A percentile compares a stretch with the other conserved stretches of the same genome.
Conservation (phyloP, 2,329 filamentous ascomycete genomes). For the Colletotrichum higginsianum region DNA sequence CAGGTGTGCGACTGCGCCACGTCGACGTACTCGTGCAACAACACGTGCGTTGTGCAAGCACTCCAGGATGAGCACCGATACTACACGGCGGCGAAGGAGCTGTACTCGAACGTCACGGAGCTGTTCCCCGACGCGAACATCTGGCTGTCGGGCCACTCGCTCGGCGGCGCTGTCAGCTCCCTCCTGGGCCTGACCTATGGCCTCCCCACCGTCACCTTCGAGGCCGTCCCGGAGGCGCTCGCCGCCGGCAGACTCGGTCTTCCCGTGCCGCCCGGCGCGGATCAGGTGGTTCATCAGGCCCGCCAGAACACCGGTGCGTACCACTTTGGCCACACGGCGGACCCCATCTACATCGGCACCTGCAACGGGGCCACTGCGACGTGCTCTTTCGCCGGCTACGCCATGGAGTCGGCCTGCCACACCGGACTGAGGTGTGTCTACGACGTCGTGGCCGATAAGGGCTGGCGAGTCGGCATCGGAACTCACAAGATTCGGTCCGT, state of each 20-base stretch:
- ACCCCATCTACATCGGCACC: slow-evolving; percentile 93
- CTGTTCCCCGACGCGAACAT: slow-evolving; percentile 88
- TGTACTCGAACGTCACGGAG: slow-evolving; percentile 93
- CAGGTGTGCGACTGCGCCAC: slow-evolving; percentile 95
- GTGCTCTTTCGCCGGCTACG: slow-evolving; percentile 93
- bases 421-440: slow-evolving; percentile 90
- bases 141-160: slow-evolving; percentile 93
- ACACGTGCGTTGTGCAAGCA: slow-evolving; percentile 85
- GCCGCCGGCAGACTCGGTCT: slow-evolving; percentile 88
- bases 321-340: slow-evolving; percentile 96
- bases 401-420: slow-evolving; percentile 93
- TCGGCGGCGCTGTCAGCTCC: slow-evolving; percentile 91
- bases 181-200: slow-evolving; percentile 93
- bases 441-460: slow-evolving; percentile 91
- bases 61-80: slow-evolving; percentile 89
- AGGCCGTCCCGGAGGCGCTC: slow-evolving; percentile 92
- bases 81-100: slow-evolving; percentile 88
- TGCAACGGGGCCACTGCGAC: slow-evolving; percentile 92
- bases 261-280: slow-evolving; percentile 84
- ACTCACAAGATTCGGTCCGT: slow-evolving; percentile 93
- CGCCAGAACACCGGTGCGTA: slow-evolving; percentile 82
- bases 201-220: slow-evolving; percentile 90
- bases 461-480: slow-evolving; percentile 91
- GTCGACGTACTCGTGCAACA: slow-evolving; percentile 90
- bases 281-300: slow-evolving; percentile 79